Evolutionary conservation across 1,284 basidiomycete species (phyloP).

Genomic region (Limonomyces culmigenus): DNA sequence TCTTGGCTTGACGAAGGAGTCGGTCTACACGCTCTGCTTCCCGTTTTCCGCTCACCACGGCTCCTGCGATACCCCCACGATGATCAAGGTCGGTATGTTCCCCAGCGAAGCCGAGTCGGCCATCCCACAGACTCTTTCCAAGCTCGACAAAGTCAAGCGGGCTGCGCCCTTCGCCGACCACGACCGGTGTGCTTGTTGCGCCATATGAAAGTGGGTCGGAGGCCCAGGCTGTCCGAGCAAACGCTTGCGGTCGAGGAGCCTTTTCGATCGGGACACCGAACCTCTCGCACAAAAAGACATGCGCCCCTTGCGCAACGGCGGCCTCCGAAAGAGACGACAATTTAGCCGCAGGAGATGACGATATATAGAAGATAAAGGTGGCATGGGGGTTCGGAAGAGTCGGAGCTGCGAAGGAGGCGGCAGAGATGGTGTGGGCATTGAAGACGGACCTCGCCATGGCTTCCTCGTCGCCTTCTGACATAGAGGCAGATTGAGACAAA

Average conservation of each 20-base stretch:
- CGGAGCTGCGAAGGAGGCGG: slow-evolving; percentile 5
- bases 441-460: slow-evolving; percentile 1
- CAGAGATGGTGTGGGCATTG: slow-evolving; percentile 4
- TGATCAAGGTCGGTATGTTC: slow-evolving; percentile 9
- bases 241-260: slow-evolving; percentile 1
- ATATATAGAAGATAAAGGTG: slow-evolving; percentile 6
- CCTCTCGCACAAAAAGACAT: slow-evolving; percentile 5
- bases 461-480: too few relatives aligned
- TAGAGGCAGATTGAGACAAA: slow-evolving; percentile 1
- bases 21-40: slow-evolving; percentile 6
- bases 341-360: slow-evolving; percentile 4
- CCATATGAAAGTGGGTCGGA: slow-evolving; percentile 7
- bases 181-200: slow-evolving; percentile 6
- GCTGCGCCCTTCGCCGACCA: slow-evolving; percentile 5
- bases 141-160: slow-evolving; percentile 9
- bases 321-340: neutral
- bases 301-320: slow-evolving; percentile 4
- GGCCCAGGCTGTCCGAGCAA: slow-evolving; percentile 5
- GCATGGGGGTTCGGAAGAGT: slow-evolving; percentile 5
- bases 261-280: neutral
- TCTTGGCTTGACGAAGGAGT: neutral
- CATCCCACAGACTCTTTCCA: slow-evolving; percentile 8
- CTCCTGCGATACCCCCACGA: slow-evolving; percentile 8
- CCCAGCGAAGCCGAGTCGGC: slow-evolving; percentile 8
- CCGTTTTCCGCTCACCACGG: slow-evolving; percentile 7